Evolutionary conservation across 768 basidiomycete genomes (phyloP), one percentile per base, ranked within the genome.

Genomic region (Glaciozyma martinii): DNA sequence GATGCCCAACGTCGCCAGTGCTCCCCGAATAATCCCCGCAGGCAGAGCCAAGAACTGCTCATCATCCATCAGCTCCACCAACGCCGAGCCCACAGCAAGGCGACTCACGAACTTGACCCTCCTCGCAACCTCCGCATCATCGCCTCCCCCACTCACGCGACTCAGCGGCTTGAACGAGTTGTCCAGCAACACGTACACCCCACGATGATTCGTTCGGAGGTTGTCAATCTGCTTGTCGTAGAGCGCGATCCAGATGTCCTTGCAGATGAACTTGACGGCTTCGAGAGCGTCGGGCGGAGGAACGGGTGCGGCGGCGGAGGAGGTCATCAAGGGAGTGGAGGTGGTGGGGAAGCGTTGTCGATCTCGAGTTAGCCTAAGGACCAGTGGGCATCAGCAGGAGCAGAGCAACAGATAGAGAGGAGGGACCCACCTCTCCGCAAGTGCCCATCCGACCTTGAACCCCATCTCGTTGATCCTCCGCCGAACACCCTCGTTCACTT

Each of bases 211-310:
- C 33, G 73, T 74, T 5, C 73, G 70, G 7, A 74, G 65, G 66
- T 74, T 74, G 66, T 74, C 73, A 30, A 74, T 65, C 57, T 72
- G 71, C 55, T 74, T 72, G 62, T 71, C 73, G 55, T 64, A 74
- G 18, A 72, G 53, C 7, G 63, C n/a, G 18, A 49, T 62, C 73
- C 73, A 74, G 8, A 74, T 50, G 53, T 71, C 67, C 57, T 72
- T 66, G 66, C 70, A 74, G 29, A 74, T 21, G 53, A 72, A 74
- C 56, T 74, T 74, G 70, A 74, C 65, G 43, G 63, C 29, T 29
- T 74, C 73, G 46, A 74, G 65, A 1, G 63, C 9, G 43, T 74
- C 71, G 46, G 65, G 37, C 3, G 49, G 25, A 32, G 37, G 44
- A 4, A 23, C 44, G 9, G 47, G 56, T 13, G 58, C 33, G 57